A percentile compares a stretch with the other conserved stretches of the same genome.
Conservation (phyloP, 1,284 basidiomycete species). For the Uromyces viciae-fabae region DNA sequence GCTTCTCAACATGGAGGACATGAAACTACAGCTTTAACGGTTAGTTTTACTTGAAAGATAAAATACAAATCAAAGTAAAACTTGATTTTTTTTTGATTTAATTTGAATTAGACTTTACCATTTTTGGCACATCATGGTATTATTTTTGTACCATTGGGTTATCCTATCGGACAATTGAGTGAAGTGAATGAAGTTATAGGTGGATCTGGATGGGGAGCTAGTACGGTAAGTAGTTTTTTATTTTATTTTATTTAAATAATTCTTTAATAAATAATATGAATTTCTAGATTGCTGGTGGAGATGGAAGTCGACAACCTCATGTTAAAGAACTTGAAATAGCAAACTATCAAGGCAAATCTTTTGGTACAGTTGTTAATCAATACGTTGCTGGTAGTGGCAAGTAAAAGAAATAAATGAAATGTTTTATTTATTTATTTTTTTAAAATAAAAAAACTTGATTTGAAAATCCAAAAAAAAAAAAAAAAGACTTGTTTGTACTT, state of each 20-base stretch:
- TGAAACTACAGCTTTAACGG: conserved; percentile 38
- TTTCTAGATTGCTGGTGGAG: conserved; percentile 64
- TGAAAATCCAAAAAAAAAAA: too few relatives aligned
- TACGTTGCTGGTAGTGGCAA: conserved; percentile 48
- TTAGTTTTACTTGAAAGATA: conserved; percentile 39
- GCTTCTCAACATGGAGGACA: conserved; percentile 50
- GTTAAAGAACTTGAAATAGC: conserved; percentile 67
- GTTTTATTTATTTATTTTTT: too few relatives aligned
- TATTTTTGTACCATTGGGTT: conserved; percentile 66
- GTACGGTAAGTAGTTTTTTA: conserved; percentile 54
- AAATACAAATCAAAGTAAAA: conserved; percentile 48
- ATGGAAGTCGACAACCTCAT: conserved; percentile 65
- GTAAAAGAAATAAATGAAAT: too few relatives aligned
- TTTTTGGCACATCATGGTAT: conserved; percentile 77
- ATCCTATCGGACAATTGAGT: conserved; percentile 63
- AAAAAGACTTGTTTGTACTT: too few relatives aligned
- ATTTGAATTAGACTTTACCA: conserved; percentile 63
- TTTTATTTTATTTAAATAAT: not conserved
- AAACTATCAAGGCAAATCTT: conserved; percentile 61
- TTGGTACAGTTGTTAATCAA: conserved; percentile 60
- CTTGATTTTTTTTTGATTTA: conserved; percentile 58
- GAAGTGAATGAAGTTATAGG: conserved; percentile 64
- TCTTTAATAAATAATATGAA: not conserved
- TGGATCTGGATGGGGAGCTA: conserved; percentile 60
- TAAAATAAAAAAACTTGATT: too few relatives aligned